A percentile compares a stretch with the other conserved stretches of the same genome.
Conservation (phyloP, 495 filamentous ascomycete species). For the Lepraria neglecta region DNA sequence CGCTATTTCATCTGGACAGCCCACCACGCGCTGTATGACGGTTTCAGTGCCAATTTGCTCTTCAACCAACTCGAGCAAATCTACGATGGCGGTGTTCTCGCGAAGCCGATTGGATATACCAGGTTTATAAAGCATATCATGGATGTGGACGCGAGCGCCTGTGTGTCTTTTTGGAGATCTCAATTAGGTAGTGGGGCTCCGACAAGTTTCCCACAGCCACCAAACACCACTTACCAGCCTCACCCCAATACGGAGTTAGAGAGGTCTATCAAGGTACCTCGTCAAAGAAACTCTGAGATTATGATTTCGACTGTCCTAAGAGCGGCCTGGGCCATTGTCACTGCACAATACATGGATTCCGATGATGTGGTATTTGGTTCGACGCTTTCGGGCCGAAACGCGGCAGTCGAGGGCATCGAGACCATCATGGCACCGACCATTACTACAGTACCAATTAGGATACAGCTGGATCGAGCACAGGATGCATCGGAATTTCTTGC, state of each 20-base stretch:
- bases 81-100: too few species aligned
- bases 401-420: slow-evolving; percentile 33
- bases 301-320: slow-evolving; percentile 26
- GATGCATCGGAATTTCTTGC: slow-evolving; percentile 36
- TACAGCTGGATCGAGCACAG: slow-evolving; percentile 29
- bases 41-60: slow-evolving; percentile 55
- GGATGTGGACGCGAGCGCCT: too few species aligned
- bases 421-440: slow-evolving; percentile 40
- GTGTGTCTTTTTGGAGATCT: not conserved
- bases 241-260: not conserved
- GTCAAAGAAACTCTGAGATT: not conserved
- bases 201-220: not conserved
- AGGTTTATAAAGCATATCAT: too few species aligned
- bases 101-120: too few species aligned
- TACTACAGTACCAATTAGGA: slow-evolving; percentile 46
- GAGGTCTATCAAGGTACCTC: not conserved
- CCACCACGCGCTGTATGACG: slow-evolving; percentile 65
- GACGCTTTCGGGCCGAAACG: slow-evolving; percentile 35
- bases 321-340: slow-evolving; percentile 38
- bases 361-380: slow-evolving; percentile 37
- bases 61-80: slow-evolving; percentile 42
- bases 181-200: not conserved
- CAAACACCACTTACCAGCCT: slow-evolving; percentile 8
- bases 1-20: slow-evolving; percentile 54
- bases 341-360: slow-evolving; percentile 29